Evolutionary conservation across 139 green algal species (phyloP).

Genomic region (Trebouxia sp.): DNA sequence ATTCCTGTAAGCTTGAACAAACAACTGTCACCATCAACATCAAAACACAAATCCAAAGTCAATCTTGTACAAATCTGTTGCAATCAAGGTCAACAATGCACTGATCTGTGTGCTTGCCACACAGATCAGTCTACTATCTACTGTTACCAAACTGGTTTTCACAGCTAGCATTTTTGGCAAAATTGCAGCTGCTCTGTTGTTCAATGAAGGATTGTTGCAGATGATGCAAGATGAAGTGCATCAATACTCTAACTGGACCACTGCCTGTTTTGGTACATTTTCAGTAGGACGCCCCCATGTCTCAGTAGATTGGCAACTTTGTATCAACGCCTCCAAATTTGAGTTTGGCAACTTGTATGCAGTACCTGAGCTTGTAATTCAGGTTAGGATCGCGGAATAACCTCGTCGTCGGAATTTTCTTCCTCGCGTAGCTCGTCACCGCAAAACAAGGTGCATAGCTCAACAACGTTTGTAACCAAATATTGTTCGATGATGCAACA

Average conservation of each 20-base stretch:
- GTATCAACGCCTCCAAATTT: not conserved
- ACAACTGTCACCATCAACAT: not conserved
- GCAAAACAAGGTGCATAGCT: too few species aligned
- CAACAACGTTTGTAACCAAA: too few species aligned
- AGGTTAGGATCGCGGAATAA: constrained; percentile 18
- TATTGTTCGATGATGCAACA: too few species aligned
- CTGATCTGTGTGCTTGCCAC: not conserved
- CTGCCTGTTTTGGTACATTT: not conserved
- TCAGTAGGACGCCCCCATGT: not conserved
- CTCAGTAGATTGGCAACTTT: not conserved
- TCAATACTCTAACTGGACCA: not conserved
- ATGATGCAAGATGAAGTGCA: not conserved
- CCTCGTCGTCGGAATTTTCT: too few species aligned
- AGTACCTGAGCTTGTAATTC: constrained; percentile 21
- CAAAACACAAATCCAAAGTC: not conserved
- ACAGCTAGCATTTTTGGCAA: not conserved
- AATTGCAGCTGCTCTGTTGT: not conserved
- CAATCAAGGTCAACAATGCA: not conserved
- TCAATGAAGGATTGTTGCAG: not conserved
- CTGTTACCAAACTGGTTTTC: not conserved
- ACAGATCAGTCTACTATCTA: not conserved
- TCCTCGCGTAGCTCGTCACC: too few species aligned
- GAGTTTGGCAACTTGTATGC: constrained; percentile 17
- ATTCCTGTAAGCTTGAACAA: not conserved
- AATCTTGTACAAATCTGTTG: not conserved